Conservation (phyloP, 73 alveolate species). For the Paraurostyla sp. region DNA sequence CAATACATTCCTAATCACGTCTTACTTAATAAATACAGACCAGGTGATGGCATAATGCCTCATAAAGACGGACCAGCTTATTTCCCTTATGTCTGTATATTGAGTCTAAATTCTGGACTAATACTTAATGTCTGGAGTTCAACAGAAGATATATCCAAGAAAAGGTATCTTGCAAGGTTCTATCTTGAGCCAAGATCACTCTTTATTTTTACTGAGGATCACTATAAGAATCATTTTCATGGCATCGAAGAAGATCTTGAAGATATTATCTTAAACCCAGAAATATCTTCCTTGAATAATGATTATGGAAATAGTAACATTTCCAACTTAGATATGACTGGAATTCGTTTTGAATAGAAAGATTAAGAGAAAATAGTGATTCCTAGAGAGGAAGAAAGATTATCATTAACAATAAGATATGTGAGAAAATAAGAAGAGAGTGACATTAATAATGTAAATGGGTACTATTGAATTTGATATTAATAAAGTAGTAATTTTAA, state of each 20-base stretch:
- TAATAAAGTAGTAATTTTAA: neutral
- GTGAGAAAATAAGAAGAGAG: neutral
- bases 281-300: neutral
- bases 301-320: neutral
- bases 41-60: constrained; percentile 88
- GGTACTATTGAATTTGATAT: too few relatives aligned
- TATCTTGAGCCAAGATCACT: constrained; percentile 70
- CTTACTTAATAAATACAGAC: constrained; percentile 77
- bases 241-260: constrained; percentile 61
- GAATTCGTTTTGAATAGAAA: neutral
- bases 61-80: constrained; percentile 91
- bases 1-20: constrained; percentile 76
- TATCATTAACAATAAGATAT: constrained; percentile 59
- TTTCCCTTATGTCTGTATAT: constrained; percentile 80
- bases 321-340: neutral
- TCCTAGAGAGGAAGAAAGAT: constrained; percentile 35
- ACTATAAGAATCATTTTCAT: constrained; percentile 58
- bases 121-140: constrained; percentile 69
- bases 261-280: constrained; percentile 12
- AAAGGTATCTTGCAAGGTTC: constrained; percentile 58
- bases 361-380: neutral
- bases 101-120: constrained; percentile 71
- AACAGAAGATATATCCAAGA: constrained; percentile 13
- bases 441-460: neutral
- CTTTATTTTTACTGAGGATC: constrained; percentile 55